These are phyloP conservation scores for Elsinoe fawcettii DNA, from an alignment of 2,329 filamentous ascomycete species.

Conservation along the genomic window DNA sequence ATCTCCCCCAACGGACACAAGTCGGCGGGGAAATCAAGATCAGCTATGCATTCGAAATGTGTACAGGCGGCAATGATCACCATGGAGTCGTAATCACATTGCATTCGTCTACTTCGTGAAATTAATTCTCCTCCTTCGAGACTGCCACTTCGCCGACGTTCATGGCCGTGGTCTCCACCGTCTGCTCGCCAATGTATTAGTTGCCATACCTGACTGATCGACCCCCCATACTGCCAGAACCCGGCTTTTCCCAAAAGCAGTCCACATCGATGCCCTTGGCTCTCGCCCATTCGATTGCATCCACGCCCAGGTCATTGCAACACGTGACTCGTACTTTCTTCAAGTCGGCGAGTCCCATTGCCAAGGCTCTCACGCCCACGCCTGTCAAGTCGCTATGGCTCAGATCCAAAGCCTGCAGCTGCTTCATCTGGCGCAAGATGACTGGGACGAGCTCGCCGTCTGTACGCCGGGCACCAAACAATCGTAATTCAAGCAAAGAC, in stretches of 20 bases:
- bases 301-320: slow-evolving; percentile 31
- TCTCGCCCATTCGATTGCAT: slow-evolving; percentile 36
- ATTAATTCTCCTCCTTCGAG: too few species aligned
- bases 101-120: too few species aligned
- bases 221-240: neutral
- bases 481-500: slow-evolving; percentile 2
- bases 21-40: too few species aligned
- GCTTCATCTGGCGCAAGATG: slow-evolving; percentile 12
- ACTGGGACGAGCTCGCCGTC: slow-evolving; percentile 13
- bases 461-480: slow-evolving; percentile 6
- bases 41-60: too few species aligned
- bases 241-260: slow-evolving; percentile 1
- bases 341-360: slow-evolving; percentile 22
- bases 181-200: neutral
- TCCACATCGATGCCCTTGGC: slow-evolving; percentile 29
- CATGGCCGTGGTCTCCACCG: neutral
- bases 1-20: too few species aligned
- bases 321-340: slow-evolving; percentile 24
- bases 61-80: too few species aligned
- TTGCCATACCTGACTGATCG: neutral
- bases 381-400: slow-evolving; percentile 34
- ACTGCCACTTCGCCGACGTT: neutral
- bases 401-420: slow-evolving; percentile 29
- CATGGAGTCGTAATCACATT: too few species aligned
- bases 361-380: slow-evolving; percentile 33